Evolutionary conservation across 305 asterid genomes (phyloP).

Genomic region (Withania somnifera): DNA sequence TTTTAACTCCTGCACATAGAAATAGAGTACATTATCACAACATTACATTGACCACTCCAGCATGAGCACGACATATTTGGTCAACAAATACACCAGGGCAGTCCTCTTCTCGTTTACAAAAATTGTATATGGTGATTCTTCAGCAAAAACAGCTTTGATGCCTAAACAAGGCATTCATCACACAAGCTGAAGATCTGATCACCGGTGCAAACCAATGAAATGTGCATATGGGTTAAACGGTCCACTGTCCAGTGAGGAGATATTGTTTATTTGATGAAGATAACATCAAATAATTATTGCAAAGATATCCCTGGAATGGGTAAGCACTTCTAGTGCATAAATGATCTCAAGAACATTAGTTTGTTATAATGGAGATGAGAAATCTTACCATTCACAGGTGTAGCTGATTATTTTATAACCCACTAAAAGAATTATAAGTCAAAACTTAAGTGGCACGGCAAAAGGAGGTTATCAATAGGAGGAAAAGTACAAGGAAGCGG

Average conservation of each 20-base stretch:
- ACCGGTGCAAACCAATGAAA: neutral
- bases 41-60: neutral
- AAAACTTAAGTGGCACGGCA: neutral
- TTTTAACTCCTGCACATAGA: constrained; percentile 13
- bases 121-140: neutral
- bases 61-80: neutral
- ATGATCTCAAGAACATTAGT: neutral
- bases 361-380: neutral
- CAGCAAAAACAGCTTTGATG: neutral
- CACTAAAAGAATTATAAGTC: neutral
- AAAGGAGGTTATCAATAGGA: neutral
- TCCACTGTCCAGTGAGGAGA: neutral
- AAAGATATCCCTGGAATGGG: neutral
- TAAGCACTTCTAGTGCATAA: neutral
- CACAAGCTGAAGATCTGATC: neutral
- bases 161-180: neutral
- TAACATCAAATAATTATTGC: neutral
- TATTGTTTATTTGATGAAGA: neutral
- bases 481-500: neutral
- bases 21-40: neutral
- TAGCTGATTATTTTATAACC: neutral
- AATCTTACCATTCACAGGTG: neutral
- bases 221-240: neutral
- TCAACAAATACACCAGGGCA: neutral
- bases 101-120: neutral